Percentiles rank a stretch among this genome's conserved stretches.
These are phyloP conservation scores for Xylariaceae sp. DNA, from an alignment of 2,329 filamentous ascomycete species.

Conservation along the genomic window DNA sequence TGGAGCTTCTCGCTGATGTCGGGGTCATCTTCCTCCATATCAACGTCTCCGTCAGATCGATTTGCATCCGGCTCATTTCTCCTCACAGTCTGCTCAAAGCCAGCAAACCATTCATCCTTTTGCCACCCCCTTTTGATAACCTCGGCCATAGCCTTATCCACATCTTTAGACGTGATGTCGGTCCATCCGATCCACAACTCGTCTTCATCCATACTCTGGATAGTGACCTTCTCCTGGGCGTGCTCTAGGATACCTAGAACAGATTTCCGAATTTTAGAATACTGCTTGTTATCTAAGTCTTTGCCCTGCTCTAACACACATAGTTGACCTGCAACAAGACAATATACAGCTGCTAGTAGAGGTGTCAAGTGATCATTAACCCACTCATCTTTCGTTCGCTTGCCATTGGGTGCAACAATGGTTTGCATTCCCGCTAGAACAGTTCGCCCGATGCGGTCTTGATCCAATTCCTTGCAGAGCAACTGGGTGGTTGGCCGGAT, in stretches of 20 bases:
- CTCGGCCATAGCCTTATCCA: slow-evolving; percentile 66
- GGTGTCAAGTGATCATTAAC: slow-evolving; percentile 55
- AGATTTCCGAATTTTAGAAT: slow-evolving; percentile 52
- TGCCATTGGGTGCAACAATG: slow-evolving; percentile 52
- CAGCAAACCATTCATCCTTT: slow-evolving; percentile 66
- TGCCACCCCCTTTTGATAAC: slow-evolving; percentile 65
- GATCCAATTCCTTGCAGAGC: slow-evolving; percentile 67
- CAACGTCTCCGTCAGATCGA: slow-evolving; percentile 42
- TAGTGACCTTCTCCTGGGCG: slow-evolving; percentile 48
- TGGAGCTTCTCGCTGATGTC: slow-evolving; percentile 47
- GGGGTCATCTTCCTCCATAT: slow-evolving; percentile 44
- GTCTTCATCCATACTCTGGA: slow-evolving; percentile 50
- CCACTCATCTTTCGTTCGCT: slow-evolving; percentile 55
- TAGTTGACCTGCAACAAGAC: slow-evolving; percentile 62
- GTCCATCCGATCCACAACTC: slow-evolving; percentile 61
- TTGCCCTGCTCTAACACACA: slow-evolving; percentile 47
- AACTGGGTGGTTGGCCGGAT: slow-evolving; percentile 70
- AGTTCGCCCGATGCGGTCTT: slow-evolving; percentile 69
- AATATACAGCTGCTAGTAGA: slow-evolving; percentile 65
- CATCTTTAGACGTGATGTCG: slow-evolving; percentile 55
- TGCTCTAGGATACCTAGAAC: slow-evolving; percentile 52
- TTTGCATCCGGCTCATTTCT: slow-evolving; percentile 32
- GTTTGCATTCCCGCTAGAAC: slow-evolving; percentile 75
- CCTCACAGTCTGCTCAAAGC: slow-evolving; percentile 61
- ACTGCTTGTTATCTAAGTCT: slow-evolving; percentile 50